Evolutionary conservation across 805 yeast species (phyloP).

Genomic region (Kregervanrija delftensis): DNA sequence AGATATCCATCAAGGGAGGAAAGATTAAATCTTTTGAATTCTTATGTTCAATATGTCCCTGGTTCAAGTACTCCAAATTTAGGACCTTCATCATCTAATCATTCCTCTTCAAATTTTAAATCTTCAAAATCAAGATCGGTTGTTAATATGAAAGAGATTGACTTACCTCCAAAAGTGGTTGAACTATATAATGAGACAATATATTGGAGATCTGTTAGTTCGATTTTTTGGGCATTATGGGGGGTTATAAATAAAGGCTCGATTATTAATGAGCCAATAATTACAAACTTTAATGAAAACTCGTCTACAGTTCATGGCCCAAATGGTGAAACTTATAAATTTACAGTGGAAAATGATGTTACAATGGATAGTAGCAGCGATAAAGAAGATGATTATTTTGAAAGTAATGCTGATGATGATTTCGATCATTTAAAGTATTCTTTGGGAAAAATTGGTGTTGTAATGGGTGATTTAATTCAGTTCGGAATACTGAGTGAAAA

Average conservation of each 20-base stretch:
- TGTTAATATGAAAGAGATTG: constrained; percentile 31
- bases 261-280: constrained; percentile 2
- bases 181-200: constrained; percentile 56
- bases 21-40: constrained; percentile 60
- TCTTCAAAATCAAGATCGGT: constrained; percentile 23
- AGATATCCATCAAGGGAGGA: constrained; percentile 65
- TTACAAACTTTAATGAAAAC: constrained; percentile 17
- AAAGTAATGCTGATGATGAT: constrained; percentile 40
- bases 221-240: constrained; percentile 85
- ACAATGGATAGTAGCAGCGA: constrained; percentile 12
- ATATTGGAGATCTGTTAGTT: constrained; percentile 76
- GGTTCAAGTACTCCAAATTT: constrained; percentile 24
- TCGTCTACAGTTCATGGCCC: constrained; percentile 40
- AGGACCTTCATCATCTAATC: constrained; percentile 13
- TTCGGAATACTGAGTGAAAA: constrained; percentile 43
- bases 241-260: constrained; percentile 52
- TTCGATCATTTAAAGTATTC: constrained; percentile 78
- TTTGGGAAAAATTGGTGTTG: constrained; percentile 62
- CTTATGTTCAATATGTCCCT: constrained; percentile 66
- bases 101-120: constrained; percentile 6
- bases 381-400: constrained; percentile 21
- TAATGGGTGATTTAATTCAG: constrained; percentile 67
- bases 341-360: constrained; percentile 23
- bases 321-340: constrained; percentile 43
- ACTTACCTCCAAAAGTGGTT: constrained; percentile 32